A percentile compares a stretch with the other conserved stretches of the same genome.
These are phyloP conservation scores for Thelephora aurantiotincta DNA, from an alignment of 768 basidiomycete species.

Conservation along the genomic window DNA sequence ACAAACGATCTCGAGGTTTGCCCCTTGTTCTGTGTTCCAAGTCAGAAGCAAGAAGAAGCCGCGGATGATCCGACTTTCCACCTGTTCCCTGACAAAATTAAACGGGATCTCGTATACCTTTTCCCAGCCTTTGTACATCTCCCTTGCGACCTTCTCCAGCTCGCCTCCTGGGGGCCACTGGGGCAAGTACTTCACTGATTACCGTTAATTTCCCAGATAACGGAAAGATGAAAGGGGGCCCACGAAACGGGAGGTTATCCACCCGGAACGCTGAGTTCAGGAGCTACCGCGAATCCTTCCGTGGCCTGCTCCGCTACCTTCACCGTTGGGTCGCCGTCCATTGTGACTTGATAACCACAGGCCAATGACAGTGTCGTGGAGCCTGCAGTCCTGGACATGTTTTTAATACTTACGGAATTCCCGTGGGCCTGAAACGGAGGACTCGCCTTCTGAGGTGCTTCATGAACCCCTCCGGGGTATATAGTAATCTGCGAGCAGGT, in stretches of 20 bases:
- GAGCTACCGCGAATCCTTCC: constrained; percentile 19
- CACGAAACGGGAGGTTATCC: constrained; percentile 6
- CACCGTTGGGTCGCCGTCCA: constrained; percentile 10
- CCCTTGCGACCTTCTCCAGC: constrained; percentile 14
- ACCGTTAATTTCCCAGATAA: no score
- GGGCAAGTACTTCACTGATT: constrained; percentile 18
- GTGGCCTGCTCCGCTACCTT: constrained; percentile 23
- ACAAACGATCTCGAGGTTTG: constrained; percentile 4
- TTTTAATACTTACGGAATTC: not conserved
- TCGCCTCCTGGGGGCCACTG: constrained; percentile 22
- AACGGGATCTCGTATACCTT: constrained; percentile 29
- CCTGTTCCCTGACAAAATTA: constrained; percentile 31
- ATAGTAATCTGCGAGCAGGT: constrained; percentile 9
- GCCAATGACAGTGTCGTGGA: constrained; percentile 5
- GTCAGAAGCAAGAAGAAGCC: not conserved
- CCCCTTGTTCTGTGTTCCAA: not conserved
- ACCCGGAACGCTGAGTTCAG: constrained; percentile 20
- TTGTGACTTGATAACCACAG: constrained; percentile 10
- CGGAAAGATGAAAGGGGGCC: no score
- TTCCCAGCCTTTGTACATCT: constrained; percentile 15
- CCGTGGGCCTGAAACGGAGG: not conserved
- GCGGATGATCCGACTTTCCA: constrained; percentile 19
- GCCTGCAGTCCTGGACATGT: constrained; percentile 4
- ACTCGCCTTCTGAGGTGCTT: constrained; percentile 12
- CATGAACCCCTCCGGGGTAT: constrained; percentile 9